Evolutionary conservation across 495 filamentous ascomycete genomes (phyloP), one percentile per base, ranked within the genome.

Genomic region (Pyronema omphalodes): DNA sequence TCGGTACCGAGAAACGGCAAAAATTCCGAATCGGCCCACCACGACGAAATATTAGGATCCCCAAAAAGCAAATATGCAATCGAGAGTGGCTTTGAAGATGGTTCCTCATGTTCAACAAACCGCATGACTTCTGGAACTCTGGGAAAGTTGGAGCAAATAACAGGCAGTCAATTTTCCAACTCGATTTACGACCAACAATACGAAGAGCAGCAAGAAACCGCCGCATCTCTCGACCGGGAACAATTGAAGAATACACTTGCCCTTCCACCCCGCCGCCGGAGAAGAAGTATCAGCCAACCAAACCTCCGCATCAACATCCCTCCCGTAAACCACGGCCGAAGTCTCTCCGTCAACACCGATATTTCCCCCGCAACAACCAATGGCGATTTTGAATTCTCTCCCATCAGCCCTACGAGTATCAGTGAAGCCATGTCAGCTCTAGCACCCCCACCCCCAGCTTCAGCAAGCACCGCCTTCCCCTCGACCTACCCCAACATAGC

Each of bases 141-240:
- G 53, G 49, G 61, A 51, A 63, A 63, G 34, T 54, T 63, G 51
- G 61, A 63, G 19, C 60, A 60, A n/a, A 59, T 63, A 34, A 63
- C 60, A 19, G 61, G 61, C 9, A 63, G 51, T 17, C 37, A 49
- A 15, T 57, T 63, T 7, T 59, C 60, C 9, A 63, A 63, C 45
- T 60, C 59, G 34, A 46, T 63, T 23, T 63, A 63, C 37, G 35
- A 40, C 12, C 35, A 41, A n/a, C 47, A 34, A 12, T 12, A 43
- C 12, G 39, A 43, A 1, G 17, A 43, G 39, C 17, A 17, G 39
- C 12, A 43, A 43, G 39, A 6, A 17, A 48, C 9, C 40, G 43
- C 51, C 7, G 54, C 58, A 1, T 46, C 60, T 15, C 59, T 60
- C 29, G 57, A 57, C 2, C 51, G 51, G 7, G 52, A 50, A 1